Conservation (phyloP, 345 rosid genomes). For the Gossypium arboreum region DNA sequence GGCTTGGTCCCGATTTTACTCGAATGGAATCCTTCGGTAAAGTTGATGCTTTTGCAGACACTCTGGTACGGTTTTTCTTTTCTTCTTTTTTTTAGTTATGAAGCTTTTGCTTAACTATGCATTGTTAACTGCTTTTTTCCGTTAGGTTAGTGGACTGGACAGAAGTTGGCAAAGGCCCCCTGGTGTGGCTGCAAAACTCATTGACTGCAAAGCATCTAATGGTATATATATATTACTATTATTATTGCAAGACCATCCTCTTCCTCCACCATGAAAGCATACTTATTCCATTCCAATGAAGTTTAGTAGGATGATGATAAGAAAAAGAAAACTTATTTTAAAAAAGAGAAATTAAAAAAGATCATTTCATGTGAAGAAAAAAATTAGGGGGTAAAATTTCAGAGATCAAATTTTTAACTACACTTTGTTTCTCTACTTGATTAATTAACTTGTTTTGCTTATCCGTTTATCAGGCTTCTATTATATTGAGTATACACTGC, state of each 20-base stretch:
- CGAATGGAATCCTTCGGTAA: constrained; percentile 91
- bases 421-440: not conserved
- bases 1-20: constrained; percentile 90
- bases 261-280: not conserved
- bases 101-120: not conserved
- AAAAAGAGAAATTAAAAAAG: no score
- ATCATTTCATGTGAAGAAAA: no score
- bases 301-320: no score
- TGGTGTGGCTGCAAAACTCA: constrained; percentile 76
- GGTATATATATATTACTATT: constrained; percentile 32
- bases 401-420: no score
- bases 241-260: not conserved
- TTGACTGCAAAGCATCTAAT: constrained; percentile 57
- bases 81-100: not conserved
- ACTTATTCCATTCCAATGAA: no score
- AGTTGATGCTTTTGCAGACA: constrained; percentile 86
- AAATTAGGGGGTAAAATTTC: no score
- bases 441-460: not conserved
- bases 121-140: not conserved
- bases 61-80: constrained; percentile 43
- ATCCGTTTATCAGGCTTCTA: constrained; percentile 51
- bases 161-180: constrained; percentile 93
- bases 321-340: no score
- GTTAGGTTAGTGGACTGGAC: constrained; percentile 81
- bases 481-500: constrained; percentile 83